Conservation (phyloP, 2,329 filamentous ascomycete genomes). For the Bertia moriformis region DNA sequence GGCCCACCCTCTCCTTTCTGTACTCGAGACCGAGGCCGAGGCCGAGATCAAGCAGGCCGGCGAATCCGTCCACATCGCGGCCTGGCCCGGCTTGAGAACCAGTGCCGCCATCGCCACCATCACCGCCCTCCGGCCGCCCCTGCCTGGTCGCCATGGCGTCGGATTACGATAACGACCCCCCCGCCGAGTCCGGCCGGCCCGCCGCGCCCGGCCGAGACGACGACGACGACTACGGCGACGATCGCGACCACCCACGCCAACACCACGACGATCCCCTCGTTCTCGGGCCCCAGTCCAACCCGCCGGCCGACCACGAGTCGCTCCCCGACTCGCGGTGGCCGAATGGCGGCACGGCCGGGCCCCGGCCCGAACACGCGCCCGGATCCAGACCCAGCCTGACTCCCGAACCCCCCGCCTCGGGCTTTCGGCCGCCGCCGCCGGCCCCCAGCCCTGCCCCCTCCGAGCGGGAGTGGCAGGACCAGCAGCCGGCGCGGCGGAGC, state of each 20-base stretch:
- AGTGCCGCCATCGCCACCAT: no score
- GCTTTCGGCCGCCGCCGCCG: conserved; percentile 17
- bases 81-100: neutral
- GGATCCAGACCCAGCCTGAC: no score
- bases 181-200: conserved; percentile 18
- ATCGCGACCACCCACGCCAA: conserved; percentile 17
- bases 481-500: no score
- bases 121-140: no score
- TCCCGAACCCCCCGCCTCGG: no score
- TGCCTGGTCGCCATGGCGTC: no score
- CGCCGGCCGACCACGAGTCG: no score
- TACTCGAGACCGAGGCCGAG: neutral
- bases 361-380: no score
- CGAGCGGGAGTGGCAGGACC: conserved; percentile 10
- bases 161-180: conserved; percentile 27
- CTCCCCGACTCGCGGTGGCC: no score
- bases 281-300: conserved; percentile 18
- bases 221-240: conserved; percentile 12
- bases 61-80: neutral
- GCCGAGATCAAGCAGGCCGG: neutral
- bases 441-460: conserved; percentile 15
- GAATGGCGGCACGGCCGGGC: no score
- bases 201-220: conserved; percentile 8
- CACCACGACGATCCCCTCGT: conserved; percentile 20
- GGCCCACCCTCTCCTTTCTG: neutral